phyloP scores from a whole-genome alignment of 306 rosid species.

The Fagus sylvatica region DNA sequence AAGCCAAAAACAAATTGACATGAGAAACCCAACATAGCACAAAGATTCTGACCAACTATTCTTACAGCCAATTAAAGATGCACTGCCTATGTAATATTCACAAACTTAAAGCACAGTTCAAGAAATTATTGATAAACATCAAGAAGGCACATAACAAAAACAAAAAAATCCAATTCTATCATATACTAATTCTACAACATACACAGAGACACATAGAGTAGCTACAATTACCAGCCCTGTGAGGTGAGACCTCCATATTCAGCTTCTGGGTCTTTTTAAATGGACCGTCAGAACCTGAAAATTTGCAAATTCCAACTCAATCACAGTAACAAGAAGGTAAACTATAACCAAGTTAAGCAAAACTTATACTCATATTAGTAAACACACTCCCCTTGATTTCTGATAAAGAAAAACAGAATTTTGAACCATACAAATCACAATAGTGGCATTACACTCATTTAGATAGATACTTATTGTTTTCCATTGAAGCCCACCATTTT shows the following conservation, averaged over 20 bases:
- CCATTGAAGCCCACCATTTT: background rate
- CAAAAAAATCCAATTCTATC: background rate
- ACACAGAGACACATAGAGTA: background rate
- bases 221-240: conserved; percentile 70
- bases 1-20: conserved; percentile 12
- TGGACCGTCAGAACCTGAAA: conserved; percentile 43
- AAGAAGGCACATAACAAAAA: conserved; percentile 8
- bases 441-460: background rate
- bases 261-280: conserved; percentile 56
- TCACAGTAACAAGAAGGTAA: conserved; percentile 7
- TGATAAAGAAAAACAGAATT: background rate
- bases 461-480: background rate
- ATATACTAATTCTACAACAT: background rate
- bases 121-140: background rate
- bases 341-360: conserved; percentile 8
- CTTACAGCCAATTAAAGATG: background rate
- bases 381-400: background rate
- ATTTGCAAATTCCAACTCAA: conserved; percentile 4
- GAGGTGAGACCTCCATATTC: conserved; percentile 81
- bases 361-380: background rate
- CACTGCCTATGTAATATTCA: background rate
- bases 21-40: background rate
- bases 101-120: background rate
- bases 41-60: background rate
- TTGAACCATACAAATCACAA: background rate